Percentiles rank a stretch among this genome's conserved stretches.
These are phyloP conservation scores for Neurospora sp. DNA, from an alignment of 495 filamentous ascomycete species.

Conservation along the genomic window DNA sequence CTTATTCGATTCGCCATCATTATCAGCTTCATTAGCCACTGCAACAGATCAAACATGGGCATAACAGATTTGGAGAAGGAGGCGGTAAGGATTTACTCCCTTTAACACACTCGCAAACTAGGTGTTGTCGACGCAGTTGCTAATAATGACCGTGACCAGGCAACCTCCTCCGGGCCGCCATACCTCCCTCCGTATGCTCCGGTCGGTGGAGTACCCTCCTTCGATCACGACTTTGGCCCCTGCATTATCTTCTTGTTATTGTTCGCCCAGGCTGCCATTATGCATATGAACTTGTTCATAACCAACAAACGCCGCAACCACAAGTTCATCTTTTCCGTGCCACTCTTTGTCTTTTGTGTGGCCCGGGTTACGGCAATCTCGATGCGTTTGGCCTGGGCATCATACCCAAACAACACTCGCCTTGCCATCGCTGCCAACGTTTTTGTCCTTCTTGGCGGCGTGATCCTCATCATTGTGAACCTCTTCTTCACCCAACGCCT, in stretches of 20 bases:
- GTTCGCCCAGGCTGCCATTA: constrained; percentile 44
- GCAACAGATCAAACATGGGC: not conserved
- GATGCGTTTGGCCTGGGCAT: constrained; percentile 54
- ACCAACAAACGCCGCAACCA: constrained; percentile 44
- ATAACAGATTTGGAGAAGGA: not conserved
- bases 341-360: constrained; percentile 70
- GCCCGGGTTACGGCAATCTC: constrained; percentile 53
- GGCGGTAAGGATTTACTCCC: not conserved
- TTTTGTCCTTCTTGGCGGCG: constrained; percentile 62
- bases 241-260: constrained; percentile 55
- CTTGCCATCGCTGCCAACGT: constrained; percentile 63
- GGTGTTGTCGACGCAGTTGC: not conserved
- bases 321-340: constrained; percentile 58
- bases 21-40: not conserved
- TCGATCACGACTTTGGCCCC: constrained; percentile 51
- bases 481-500: constrained; percentile 69
- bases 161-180: constrained; percentile 17
- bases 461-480: constrained; percentile 71
- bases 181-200: constrained; percentile 29
- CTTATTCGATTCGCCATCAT: not conserved
- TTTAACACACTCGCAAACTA: not conserved
- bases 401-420: constrained; percentile 30
- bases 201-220: constrained; percentile 49
- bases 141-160: not conserved
- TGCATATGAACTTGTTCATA: constrained; percentile 54